Base-by-base conservation (phyloP, 148 eudicot species). In the Linanthus parryae region DNA sequence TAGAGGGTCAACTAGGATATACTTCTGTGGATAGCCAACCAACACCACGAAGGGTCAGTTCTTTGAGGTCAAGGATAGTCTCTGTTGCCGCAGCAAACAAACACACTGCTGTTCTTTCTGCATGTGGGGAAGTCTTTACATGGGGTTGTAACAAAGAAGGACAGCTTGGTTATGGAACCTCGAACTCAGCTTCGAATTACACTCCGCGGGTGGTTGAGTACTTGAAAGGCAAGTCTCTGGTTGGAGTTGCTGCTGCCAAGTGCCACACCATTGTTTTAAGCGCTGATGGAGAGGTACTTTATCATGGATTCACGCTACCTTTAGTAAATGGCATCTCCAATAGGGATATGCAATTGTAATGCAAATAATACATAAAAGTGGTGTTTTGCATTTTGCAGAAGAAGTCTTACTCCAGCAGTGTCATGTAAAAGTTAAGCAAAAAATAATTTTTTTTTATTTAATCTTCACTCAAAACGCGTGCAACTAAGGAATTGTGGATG, bases 61-160 rank as follows among this genome's bases (percentile, higher is more conserved):
- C 92, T 25, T 64, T 94, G 37, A 88, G 75, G 75, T 53, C 84
- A 59, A 94, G 74, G 71, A 78, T 94, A 53, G 79, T 80, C 27
- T 82, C 96, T 43, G 88, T 94, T 72, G 81, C 99, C 61, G 99
- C 99, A 29, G 95, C 99, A 61, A 94, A 94, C 63, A 94, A 94
- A 33, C 99, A 94, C 58, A 82, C 96, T 54, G 96, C 88, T 48
- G 96, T 74, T 49, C 85, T 94, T 59, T 88, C 99, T 34, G 99
- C 80, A 50, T 62, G 66, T 24, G 99, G 99, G 59, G 99, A 94
- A 59, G 81, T 94, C 35, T 94, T 77, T 62, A 84, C 99, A 17
- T 94, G 99, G 99, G 99, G 99, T 36, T 94, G 84, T 73, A 94
- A 94, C 65, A 94, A 74, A 76, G 96, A 94, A 73, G 99, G 99